Evolutionary conservation across 1,284 basidiomycete species (phyloP), one percentile per base, ranked within the genome.

Genomic region (Puccinia novopanici): DNA sequence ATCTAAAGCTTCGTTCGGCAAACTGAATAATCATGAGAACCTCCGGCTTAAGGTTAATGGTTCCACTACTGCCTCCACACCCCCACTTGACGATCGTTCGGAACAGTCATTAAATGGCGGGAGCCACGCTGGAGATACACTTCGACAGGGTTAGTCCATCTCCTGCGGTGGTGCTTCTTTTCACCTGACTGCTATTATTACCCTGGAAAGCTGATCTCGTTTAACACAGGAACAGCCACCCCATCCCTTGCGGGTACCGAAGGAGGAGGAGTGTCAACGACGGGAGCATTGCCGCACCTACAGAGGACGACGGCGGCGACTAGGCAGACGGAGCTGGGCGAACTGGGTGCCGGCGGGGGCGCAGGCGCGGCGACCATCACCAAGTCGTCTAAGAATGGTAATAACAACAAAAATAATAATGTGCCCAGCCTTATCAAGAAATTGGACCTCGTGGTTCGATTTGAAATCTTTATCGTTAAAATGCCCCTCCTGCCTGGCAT

Each of bases 381-480:
- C 17, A 63, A 63, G 40, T 40, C 59, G 8, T 63, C 59, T 6
- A 37, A 22, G 34, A 19, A 34, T 40, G 19, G 17, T 10, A 40
- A 50, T 72, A 50, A n/a, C 13, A 24, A 34, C 37, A n/a, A n/a
- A n/a, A 22, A 22, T 27, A 50, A 27, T 27, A 42, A 59, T n/a
- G 22, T 3, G 34, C 9, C 27, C 24, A 48, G 75, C 17, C n/a
- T 27, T n/a, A 37, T 24, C 3, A 79, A 67, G 12, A 77, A 79
- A 40, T 48, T 57, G 85, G 90, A 90, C 70, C 86, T 97, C 82
- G 91, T 92, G 82, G 95, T 98, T 15, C 89, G 93, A 82, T 98
- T 97, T 86, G 95, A 98, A 86, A 93, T 97, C 81, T 95, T 92
- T 85, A 91, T 97, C 82, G 93, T 97, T 85, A 95, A 95, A 89